Evolutionary conservation across 179 eudicot species (phyloP), one percentile per base, ranked within the genome.

Genomic region (Vitellaria paradoxa): DNA sequence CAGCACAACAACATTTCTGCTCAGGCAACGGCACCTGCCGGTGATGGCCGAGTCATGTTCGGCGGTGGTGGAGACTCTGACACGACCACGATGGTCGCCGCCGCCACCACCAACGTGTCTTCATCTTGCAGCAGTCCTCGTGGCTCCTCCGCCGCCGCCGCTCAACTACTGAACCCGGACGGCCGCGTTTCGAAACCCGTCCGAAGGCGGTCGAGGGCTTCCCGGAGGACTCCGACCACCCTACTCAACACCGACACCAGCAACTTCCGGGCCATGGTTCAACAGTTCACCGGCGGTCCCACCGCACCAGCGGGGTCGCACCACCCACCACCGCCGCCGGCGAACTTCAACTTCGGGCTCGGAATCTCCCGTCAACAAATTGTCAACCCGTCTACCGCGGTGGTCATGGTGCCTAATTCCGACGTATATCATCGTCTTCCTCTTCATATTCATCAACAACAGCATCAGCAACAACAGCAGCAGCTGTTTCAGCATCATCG

Each of bases 201-300:
- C 7, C 76, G 91, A 7, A 81, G 87, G n/a, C 80, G 90, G 12
- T 76, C 90, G n/a, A 84, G 92, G 42, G 89, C 88, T n/a, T 88
- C 94, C 0, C 76, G 89, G 67, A 72, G 88, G 26, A 86, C 90
- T 26, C 94, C 92, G 0, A 88, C 89, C 62, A 90, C 92, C 8
- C 74, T 87, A 4, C 87, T 90, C 67, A 88, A 78, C 76, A 88
- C 94, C 5, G 89, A 88, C 62, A 74, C 94, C n/a, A 20, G 88
- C 72, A 90, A 90, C 81, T 90, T 90, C 80, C 89, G 92, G 7
- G 94, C 94, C 84, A 88, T 87, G 92, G 94, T 88, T 60, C 94
- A 90, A 72, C 94, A 90, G 70, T 90, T 85, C 87, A 90, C 94
- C 3, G 94, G 94, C 55, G 88, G 88, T 13, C 73, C 55, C 2